Percentiles rank a stretch among this genome's conserved stretches.
These are phyloP conservation scores for Letharia lupina DNA, from an alignment of 495 filamentous ascomycete genomes.

Conservation along the genomic window DNA sequence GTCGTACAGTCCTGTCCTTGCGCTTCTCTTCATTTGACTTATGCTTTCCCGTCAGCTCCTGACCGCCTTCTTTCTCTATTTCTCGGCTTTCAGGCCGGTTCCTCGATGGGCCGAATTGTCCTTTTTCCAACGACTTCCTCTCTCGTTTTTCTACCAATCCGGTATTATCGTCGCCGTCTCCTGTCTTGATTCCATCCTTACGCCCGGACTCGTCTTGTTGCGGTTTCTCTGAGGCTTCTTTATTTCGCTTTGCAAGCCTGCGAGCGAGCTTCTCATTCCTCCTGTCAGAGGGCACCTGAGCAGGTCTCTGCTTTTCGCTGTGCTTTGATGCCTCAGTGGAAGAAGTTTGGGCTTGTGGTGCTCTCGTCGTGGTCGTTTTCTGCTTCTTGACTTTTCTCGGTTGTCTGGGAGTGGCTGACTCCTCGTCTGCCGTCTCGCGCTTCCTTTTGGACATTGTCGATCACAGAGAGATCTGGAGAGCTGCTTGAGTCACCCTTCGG, in stretches of 20 bases:
- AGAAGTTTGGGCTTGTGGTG: neutral
- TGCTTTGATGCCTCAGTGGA: neutral
- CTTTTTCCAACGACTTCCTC: neutral
- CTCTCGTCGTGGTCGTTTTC: neutral
- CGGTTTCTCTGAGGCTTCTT: neutral
- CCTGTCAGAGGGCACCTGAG: too few relatives aligned
- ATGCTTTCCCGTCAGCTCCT: neutral
- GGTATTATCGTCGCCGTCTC: neutral
- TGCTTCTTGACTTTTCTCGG: conserved; percentile 7
- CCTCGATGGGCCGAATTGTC: neutral
- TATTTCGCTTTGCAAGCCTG: neutral
- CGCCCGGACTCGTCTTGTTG: neutral
- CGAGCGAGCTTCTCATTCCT: neutral
- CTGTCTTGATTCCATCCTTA: neutral
- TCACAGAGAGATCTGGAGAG: neutral
- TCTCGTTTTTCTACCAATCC: neutral
- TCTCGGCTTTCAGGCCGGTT: neutral
- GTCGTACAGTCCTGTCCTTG: neutral
- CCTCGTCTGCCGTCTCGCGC: neutral
- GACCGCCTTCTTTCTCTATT: neutral
- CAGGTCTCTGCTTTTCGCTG: neutral
- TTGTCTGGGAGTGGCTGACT: neutral
- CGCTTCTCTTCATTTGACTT: neutral
- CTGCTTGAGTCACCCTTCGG: neutral
- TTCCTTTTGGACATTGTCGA: conserved; percentile 5